Percentiles rank a stretch among this genome's conserved stretches.
phyloP scores from a whole-genome alignment of 1,139 yeast species.

The Spathaspora jeffriesii region DNA sequence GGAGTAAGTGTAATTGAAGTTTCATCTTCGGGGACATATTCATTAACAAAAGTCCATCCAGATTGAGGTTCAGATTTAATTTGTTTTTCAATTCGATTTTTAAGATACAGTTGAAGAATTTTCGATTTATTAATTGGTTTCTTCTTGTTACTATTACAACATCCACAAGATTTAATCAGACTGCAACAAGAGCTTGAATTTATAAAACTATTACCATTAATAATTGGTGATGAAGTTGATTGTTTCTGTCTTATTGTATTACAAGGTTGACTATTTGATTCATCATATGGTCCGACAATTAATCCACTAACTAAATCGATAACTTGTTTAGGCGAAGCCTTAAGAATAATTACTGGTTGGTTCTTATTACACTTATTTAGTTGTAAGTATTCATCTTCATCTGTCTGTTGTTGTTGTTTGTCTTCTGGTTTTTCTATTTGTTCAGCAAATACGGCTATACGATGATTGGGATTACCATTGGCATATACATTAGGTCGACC shows the following conservation, averaged over 20 bases:
- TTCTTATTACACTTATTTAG: conserved; percentile 13
- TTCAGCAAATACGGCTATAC: conserved; percentile 62
- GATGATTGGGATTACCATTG: conserved; percentile 46
- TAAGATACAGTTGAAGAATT: conserved; percentile 37
- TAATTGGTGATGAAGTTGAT: conserved; percentile 23
- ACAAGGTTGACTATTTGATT: conserved; percentile 12
- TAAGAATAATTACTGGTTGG: conserved; percentile 36
- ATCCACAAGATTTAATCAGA: conserved; percentile 13
- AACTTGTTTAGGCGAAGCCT: conserved; percentile 51
- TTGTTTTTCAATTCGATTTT: conserved; percentile 20
- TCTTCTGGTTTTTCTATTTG: conserved; percentile 24
- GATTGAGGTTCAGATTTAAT: conserved; percentile 7
- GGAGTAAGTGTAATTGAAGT: neutral
- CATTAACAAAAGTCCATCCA: conserved; percentile 5
- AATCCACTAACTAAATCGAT: conserved; percentile 48
- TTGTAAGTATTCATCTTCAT: conserved; percentile 8
- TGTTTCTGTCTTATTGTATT: conserved; percentile 10
- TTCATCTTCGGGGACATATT: conserved; percentile 1
- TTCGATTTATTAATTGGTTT: conserved; percentile 31
- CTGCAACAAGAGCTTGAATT: conserved; percentile 37
- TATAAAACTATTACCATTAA: conserved; percentile 36
- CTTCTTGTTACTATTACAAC: conserved; percentile 29
- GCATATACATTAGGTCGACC: conserved; percentile 73
- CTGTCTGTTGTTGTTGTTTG: conserved; percentile 6
- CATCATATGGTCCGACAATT: conserved; percentile 43